Percentiles rank a stretch among this genome's conserved stretches.
These are phyloP conservation scores for Fusarium buxicola DNA, from an alignment of 2,329 filamentous ascomycete species.

Conservation along the genomic window DNA sequence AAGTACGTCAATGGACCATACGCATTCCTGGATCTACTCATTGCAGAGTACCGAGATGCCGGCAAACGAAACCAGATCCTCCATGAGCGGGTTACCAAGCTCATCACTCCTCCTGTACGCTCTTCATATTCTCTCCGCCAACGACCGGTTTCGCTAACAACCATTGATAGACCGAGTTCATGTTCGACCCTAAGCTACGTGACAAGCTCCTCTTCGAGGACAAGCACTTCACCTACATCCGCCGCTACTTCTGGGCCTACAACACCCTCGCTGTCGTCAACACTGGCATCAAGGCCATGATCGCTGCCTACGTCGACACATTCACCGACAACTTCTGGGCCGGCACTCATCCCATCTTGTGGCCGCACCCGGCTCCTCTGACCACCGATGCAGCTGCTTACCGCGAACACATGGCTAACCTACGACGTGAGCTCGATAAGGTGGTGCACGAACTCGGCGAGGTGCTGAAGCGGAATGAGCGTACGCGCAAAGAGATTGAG, in stretches of 20 bases:
- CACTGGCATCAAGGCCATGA: constrained; percentile 68
- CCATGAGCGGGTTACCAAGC: constrained; percentile 66
- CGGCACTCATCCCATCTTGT: constrained; percentile 65
- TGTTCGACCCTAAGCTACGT: constrained; percentile 67
- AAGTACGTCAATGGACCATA: constrained; percentile 70
- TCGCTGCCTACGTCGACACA: constrained; percentile 66
- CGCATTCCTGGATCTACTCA: constrained; percentile 69
- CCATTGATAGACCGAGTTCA: constrained; percentile 60
- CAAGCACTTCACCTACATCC: constrained; percentile 68
- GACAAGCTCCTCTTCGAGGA: constrained; percentile 72
- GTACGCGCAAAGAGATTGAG: constrained; percentile 65
- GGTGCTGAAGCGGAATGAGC: constrained; percentile 63
- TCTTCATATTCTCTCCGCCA: background rate
- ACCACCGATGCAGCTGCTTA: constrained; percentile 60
- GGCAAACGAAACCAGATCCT: constrained; percentile 68
- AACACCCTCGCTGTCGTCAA: constrained; percentile 71
- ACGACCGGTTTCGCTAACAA: constrained; percentile 17
- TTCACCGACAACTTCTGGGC: constrained; percentile 70
- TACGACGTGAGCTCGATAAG: constrained; percentile 62
- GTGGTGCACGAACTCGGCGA: constrained; percentile 62
- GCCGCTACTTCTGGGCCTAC: constrained; percentile 72
- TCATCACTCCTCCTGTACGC: constrained; percentile 60
- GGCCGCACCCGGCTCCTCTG: constrained; percentile 63
- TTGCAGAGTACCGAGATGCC: constrained; percentile 70
- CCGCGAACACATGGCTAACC: constrained; percentile 58